phyloP scores from a whole-genome alignment of 257 asterid species.

The Gynochthodes officinalis region DNA sequence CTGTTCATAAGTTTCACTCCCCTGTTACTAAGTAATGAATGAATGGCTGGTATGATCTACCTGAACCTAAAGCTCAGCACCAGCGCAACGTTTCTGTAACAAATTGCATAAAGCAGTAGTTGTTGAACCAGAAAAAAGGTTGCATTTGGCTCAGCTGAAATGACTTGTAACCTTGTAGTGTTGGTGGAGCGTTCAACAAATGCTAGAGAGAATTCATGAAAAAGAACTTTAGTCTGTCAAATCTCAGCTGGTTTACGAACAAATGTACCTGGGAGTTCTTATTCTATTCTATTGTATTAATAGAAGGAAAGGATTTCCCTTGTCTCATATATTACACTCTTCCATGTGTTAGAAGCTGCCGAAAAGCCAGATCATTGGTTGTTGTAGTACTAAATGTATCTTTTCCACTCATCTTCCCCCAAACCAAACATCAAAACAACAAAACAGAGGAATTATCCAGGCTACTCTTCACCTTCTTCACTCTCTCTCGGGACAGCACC shows the following conservation, averaged over 20 bases:
- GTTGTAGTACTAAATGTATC: background rate
- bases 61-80: background rate
- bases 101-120: background rate
- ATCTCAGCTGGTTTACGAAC: background rate
- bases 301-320: background rate
- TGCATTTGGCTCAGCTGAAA: background rate
- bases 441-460: background rate
- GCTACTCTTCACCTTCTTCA: conserved; percentile 69
- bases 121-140: background rate
- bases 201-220: background rate
- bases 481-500: conserved; percentile 73
- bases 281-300: background rate
- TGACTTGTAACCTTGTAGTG: background rate
- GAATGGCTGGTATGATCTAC: too few relatives aligned
- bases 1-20: background rate
- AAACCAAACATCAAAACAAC: background rate
- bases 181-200: background rate
- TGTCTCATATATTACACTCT: background rate
- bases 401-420: background rate
- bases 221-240: background rate
- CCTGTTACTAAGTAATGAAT: background rate
- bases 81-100: background rate
- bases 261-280: background rate
- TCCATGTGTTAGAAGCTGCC: conserved; percentile 4
- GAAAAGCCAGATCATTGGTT: background rate